Percentiles rank a stretch among this genome's conserved stretches.
Conservation (phyloP, 208 protist genomes). For the Endotrypanum monterogeii region DNA sequence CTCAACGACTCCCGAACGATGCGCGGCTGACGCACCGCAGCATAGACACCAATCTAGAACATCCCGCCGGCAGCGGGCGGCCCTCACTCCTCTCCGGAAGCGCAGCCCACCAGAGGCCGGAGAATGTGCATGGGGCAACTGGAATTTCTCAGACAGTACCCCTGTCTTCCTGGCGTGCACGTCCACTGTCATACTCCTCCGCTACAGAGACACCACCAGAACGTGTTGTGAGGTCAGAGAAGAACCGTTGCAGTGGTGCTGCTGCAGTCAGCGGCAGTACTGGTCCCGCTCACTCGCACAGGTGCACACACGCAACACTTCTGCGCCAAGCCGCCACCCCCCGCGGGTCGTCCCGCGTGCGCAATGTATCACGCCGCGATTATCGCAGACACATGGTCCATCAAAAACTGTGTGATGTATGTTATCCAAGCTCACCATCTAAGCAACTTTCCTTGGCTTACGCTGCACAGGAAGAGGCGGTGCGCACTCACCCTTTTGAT, state of each 20-base stretch:
- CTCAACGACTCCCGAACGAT: background rate
- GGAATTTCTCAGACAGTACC: background rate
- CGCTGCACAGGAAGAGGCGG: background rate
- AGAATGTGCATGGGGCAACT: background rate
- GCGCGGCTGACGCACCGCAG: background rate
- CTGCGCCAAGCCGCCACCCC: background rate
- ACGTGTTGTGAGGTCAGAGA: background rate
- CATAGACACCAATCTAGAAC: background rate
- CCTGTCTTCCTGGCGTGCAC: background rate
- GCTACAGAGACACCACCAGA: background rate
- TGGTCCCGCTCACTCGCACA: background rate
- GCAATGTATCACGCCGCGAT: background rate
- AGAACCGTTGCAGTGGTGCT: background rate
- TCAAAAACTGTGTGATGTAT: slow-evolving; percentile 1
- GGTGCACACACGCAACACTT: background rate
- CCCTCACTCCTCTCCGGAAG: background rate
- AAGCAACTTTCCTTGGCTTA: background rate
- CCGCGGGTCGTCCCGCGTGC: background rate
- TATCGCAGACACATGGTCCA: background rate
- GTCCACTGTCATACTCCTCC: background rate
- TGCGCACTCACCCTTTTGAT: background rate
- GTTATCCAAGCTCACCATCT: slow-evolving; percentile 1
- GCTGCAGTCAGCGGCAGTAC: background rate
- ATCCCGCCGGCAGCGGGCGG: background rate
- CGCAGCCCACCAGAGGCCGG: background rate